Evolutionary conservation across 345 rosid genomes (phyloP), one percentile per base, ranked within the genome.

Genomic region (Garcia nutans): DNA sequence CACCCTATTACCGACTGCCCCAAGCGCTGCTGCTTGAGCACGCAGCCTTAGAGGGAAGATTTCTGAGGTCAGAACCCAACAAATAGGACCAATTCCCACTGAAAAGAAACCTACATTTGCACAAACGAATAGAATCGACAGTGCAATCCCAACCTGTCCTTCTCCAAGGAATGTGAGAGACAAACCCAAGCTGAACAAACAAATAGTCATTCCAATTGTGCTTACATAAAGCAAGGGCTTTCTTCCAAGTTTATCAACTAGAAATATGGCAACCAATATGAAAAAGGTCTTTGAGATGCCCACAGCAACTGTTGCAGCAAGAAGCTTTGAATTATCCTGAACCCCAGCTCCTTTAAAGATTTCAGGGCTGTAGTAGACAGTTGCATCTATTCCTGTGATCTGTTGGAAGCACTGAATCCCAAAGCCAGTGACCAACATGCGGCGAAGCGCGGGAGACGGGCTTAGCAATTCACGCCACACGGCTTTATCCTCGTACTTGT

Each of bases 361-460:
- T 80, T 82, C 91, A 0, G 96, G 97, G 84, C 97, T 89, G 82
- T 92, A 92, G 81, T 92, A 92, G 28, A 92, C 97, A 6, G 90
- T 88, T 41, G 97, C 95, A 76, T 92, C 95, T 19, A 88, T 86
- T 22, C 97, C 97, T 0, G 95, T 86, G 75, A 90, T 89, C 88
- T 89, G 93, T 78, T 92, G 97, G 87, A 92, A 89, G 80, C 96
- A 94, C 59, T 94, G 98, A 82, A 94, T 89, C 67, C 98, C 98
- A 26, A 89, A 81, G 56, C 98, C 98, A 49, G 87, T 79, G 3
- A 92, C 77, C 44, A 92, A 81, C 96, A 94, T 94, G 33, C 88
- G 80, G 8, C 85, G 78, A 50, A 90, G 84, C n/a, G 88, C 22
- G 49, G 93, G 90, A 68, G 98, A 88, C 75, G 97, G 98, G 78